Percentiles rank a stretch among this genome's conserved stretches.
These are phyloP conservation scores for Lactarius deliciosus DNA, from an alignment of 768 basidiomycete genomes.

Conservation along the genomic window DNA sequence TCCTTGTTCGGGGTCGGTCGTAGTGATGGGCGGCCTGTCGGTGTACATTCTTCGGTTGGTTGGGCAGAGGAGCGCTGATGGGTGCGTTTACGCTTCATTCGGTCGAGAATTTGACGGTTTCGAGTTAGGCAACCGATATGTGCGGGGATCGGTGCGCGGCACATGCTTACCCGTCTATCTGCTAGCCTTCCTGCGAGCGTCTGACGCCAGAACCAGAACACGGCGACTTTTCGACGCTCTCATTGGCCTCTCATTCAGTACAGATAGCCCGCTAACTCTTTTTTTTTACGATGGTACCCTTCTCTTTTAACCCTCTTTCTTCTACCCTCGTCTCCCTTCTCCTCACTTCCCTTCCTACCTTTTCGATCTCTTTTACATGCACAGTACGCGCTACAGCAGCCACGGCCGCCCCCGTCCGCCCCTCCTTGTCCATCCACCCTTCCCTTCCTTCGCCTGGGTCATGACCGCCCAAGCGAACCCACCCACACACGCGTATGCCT, in stretches of 20 bases:
- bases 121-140: slow-evolving; percentile 1
- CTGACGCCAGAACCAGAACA: not conserved
- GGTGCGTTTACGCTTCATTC: not conserved
- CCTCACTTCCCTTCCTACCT: not conserved
- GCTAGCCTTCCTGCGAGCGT: not conserved
- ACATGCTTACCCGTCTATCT: not conserved
- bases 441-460: slow-evolving; percentile 25
- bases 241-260: slow-evolving; percentile 8
- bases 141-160: not conserved
- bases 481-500: slow-evolving; percentile 1
- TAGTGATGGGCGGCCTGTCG: not conserved
- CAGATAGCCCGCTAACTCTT: not conserved
- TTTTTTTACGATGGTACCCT: slow-evolving; percentile 1
- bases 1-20: not conserved
- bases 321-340: not conserved
- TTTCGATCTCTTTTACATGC: slow-evolving; percentile 5
- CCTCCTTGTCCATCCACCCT: slow-evolving; percentile 13
- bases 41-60: not conserved
- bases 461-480: slow-evolving; percentile 22
- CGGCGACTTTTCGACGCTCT: slow-evolving; percentile 14
- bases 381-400: not conserved
- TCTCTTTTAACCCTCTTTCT: slow-evolving; percentile 10
- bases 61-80: not conserved
- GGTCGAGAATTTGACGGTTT: not conserved
- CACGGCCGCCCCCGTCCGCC: not conserved